Percentiles rank a stretch among this genome's conserved stretches.
These are phyloP conservation scores for Claviceps pusilla DNA, from an alignment of 2,329 filamentous ascomycete species.

Conservation along the genomic window DNA sequence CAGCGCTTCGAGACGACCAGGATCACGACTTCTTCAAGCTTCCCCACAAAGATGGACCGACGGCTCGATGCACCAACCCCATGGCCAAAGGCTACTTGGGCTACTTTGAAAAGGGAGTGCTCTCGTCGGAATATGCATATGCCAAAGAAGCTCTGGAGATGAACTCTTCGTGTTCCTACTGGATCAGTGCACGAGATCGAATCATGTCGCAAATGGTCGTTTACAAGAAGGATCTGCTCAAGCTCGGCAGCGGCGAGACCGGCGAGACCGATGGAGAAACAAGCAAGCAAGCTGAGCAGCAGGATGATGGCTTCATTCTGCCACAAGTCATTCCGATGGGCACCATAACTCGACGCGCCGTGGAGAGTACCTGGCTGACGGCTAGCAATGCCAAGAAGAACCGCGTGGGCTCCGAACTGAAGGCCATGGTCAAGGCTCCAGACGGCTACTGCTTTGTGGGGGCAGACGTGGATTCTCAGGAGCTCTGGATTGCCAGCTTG, in stretches of 20 bases:
- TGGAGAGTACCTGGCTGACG: constrained; percentile 97
- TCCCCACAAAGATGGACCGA: constrained; percentile 87
- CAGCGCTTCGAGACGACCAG: constrained; percentile 48
- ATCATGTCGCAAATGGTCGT: constrained; percentile 95
- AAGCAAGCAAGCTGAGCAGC: constrained; percentile 7
- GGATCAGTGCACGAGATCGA: constrained; percentile 88
- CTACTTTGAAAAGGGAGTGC: constrained; percentile 78
- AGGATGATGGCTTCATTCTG: constrained; percentile 59
- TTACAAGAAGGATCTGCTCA: constrained; percentile 50
- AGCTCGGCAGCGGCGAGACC: background rate
- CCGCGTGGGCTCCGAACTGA: constrained; percentile 88
- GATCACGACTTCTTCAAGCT: constrained; percentile 71
- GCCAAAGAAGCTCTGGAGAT: constrained; percentile 93
- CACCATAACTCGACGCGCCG: constrained; percentile 82
- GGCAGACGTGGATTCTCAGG: constrained; percentile 92
- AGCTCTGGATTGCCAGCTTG: constrained; percentile 94
- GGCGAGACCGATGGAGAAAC: constrained; percentile 2
- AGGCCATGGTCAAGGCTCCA: constrained; percentile 89
- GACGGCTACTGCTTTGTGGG: constrained; percentile 87
- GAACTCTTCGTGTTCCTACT: constrained; percentile 98
- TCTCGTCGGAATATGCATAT: constrained; percentile 77
- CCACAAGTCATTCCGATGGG: constrained; percentile 98
- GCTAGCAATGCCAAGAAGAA: constrained; percentile 95
- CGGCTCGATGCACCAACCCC: constrained; percentile 69
- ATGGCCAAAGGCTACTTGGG: constrained; percentile 80